These are phyloP conservation scores for Datisca glomerata DNA, from an alignment of 306 rosid species.

Conservation along the genomic window DNA sequence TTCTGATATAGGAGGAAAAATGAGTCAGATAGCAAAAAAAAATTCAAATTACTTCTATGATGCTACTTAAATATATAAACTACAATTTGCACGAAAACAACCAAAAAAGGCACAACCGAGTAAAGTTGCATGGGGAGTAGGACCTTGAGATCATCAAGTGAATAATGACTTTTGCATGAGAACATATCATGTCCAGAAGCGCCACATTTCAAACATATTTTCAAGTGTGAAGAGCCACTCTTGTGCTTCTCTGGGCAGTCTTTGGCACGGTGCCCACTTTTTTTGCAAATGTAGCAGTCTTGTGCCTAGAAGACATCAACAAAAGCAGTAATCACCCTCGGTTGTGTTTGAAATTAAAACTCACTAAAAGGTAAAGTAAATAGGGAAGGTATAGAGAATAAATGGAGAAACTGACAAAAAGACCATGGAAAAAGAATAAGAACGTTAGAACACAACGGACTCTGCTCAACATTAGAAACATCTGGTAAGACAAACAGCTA, in stretches of 20 bases:
- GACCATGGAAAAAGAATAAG: neutral
- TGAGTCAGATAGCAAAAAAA: slow-evolving; percentile 7
- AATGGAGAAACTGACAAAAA: neutral
- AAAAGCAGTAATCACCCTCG: no score
- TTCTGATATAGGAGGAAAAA: slow-evolving; percentile 33
- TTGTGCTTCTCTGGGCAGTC: slow-evolving; percentile 71
- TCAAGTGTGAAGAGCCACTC: slow-evolving; percentile 18
- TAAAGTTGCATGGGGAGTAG: no score
- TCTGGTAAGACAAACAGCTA: no score
- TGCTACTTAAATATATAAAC: no score
- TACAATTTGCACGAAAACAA: no score
- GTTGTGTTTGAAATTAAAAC: no score
- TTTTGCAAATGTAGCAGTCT: slow-evolving; percentile 70
- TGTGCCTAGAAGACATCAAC: slow-evolving; percentile 36
- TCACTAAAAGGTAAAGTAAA: no score
- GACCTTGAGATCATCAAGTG: slow-evolving; percentile 72
- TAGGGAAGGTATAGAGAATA: neutral
- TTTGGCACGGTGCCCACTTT: slow-evolving; percentile 69
- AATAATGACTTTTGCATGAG: slow-evolving; percentile 48
- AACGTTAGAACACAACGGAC: no score
- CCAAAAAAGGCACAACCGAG: no score
- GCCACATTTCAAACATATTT: slow-evolving; percentile 73
- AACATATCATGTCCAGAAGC: slow-evolving; percentile 85
- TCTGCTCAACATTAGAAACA: no score
- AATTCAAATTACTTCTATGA: slow-evolving; percentile 1